Percentiles rank a stretch among this genome's conserved stretches.
phyloP scores from a whole-genome alignment of 441 rosid species.

The Sinapis alba region DNA sequence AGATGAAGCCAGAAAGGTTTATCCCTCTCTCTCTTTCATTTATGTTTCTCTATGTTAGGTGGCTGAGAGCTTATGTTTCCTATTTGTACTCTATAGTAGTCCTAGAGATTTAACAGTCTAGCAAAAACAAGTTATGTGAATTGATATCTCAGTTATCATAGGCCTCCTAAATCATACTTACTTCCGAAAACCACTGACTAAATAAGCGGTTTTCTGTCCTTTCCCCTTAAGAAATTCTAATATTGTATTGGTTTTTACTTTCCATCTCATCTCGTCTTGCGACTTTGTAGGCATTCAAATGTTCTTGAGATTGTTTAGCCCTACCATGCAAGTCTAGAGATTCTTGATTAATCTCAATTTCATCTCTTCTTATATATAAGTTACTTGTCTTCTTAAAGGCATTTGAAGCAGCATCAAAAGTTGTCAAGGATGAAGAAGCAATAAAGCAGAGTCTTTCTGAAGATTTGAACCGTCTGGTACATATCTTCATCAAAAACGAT shows the following conservation, averaged over 20 bases:
- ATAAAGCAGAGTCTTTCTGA: constrained; percentile 78
- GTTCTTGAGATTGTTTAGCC: background rate
- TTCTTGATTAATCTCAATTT: background rate
- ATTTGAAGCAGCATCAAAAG: constrained; percentile 76
- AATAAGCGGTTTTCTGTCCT: background rate
- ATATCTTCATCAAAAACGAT: constrained; percentile 33
- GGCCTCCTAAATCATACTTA: background rate
- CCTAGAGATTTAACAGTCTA: background rate
- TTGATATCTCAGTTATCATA: background rate
- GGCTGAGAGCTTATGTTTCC: background rate
- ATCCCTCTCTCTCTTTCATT: constrained; percentile 29
- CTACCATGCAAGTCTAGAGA: background rate
- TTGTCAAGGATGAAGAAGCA: constrained; percentile 79
- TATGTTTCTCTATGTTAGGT: background rate
- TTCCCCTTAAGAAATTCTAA: background rate
- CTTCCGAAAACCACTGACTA: background rate
- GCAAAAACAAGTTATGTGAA: background rate
- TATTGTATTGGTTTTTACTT: background rate
- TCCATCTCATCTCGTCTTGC: background rate
- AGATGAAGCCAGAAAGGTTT: constrained; percentile 83
- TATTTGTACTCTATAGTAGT: background rate
- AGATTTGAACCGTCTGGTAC: constrained; percentile 80
- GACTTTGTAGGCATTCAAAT: background rate
- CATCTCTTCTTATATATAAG: background rate
- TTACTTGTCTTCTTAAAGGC: constrained; percentile 38